Percentiles rank a stretch among this genome's conserved stretches.
These are phyloP conservation scores for Asterochloris sp. DNA, from an alignment of 139 green algal genomes.

Conservation along the genomic window DNA sequence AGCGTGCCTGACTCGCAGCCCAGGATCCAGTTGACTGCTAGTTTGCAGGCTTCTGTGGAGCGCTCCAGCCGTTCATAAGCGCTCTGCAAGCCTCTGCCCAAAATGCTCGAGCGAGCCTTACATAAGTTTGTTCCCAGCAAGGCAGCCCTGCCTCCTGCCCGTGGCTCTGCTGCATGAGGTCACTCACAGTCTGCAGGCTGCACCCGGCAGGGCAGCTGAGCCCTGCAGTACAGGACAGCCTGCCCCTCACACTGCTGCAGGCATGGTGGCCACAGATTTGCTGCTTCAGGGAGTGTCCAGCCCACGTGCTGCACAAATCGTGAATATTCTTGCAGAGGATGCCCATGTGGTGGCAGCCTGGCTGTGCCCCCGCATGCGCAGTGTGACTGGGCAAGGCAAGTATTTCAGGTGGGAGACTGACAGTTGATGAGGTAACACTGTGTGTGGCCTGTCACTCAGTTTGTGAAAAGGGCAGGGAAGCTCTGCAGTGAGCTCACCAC, in stretches of 20 bases:
- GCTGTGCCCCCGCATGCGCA: conserved; percentile 41
- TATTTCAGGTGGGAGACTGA: conserved; percentile 27
- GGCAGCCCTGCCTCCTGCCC: no score
- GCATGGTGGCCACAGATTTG: conserved; percentile 51
- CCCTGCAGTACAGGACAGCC: background rate
- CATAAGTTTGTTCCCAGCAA: no score
- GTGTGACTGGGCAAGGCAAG: conserved; percentile 29
- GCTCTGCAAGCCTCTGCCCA: no score
- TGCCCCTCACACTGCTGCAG: conserved; percentile 9
- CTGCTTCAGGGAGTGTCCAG: conserved; percentile 26
- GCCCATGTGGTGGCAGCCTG: conserved; percentile 31
- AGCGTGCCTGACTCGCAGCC: no score
- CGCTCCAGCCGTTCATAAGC: no score
- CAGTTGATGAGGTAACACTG: no score
- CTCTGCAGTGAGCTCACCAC: background rate
- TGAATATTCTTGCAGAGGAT: conserved; percentile 50
- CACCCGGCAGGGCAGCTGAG: background rate
- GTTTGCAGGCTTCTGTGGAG: no score
- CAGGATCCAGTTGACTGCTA: no score
- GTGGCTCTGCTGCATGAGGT: no score
- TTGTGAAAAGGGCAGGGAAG: background rate
- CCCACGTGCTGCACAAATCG: conserved; percentile 24
- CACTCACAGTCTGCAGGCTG: no score
- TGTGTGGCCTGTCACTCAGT: background rate
- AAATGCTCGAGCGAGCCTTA: no score